Evolutionary conservation across 106 monocot genomes (phyloP).

Genomic region (Dioscorea zingiberensis): DNA sequence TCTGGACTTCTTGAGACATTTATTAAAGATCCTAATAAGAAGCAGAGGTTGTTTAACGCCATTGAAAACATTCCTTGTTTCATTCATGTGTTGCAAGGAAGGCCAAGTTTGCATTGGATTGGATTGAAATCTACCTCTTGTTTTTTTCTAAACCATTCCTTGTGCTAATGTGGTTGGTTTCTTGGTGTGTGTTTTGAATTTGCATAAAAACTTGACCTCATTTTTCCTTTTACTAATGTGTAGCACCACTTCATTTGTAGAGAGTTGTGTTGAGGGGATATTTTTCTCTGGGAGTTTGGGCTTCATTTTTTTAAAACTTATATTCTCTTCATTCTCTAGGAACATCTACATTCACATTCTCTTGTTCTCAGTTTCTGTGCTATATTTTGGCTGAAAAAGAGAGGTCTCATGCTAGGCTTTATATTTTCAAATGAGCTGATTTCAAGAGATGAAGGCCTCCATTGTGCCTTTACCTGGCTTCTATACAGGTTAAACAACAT

Average conservation of each 20-base stretch:
- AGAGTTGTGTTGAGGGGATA: slow-evolving; percentile 32
- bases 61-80: slow-evolving; percentile 27
- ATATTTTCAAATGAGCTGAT: slow-evolving; percentile 40
- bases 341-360: not conserved
- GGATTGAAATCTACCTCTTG: slow-evolving; percentile 26
- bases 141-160: not conserved
- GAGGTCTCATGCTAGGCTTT: slow-evolving; percentile 35
- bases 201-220: not conserved
- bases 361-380: slow-evolving; percentile 29
- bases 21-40: slow-evolving; percentile 25
- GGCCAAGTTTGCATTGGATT: slow-evolving; percentile 26
- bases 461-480: slow-evolving; percentile 33
- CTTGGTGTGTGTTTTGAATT: no score
- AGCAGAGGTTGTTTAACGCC: slow-evolving; percentile 26
- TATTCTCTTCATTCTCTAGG: no score
- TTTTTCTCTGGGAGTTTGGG: slow-evolving; percentile 33
- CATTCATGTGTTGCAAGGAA: slow-evolving; percentile 30
- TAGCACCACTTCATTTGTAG: slow-evolving; percentile 29
- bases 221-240: not conserved
- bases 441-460: slow-evolving; percentile 39
- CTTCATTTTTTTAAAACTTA: not conserved
- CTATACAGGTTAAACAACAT: slow-evolving; percentile 25
- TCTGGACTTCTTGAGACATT: slow-evolving; percentile 33
- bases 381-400: slow-evolving; percentile 39
- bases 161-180: no score